Base-by-base conservation (phyloP, 768 basidiomycete species). In the Brasilioporus rufonigricans region DNA sequence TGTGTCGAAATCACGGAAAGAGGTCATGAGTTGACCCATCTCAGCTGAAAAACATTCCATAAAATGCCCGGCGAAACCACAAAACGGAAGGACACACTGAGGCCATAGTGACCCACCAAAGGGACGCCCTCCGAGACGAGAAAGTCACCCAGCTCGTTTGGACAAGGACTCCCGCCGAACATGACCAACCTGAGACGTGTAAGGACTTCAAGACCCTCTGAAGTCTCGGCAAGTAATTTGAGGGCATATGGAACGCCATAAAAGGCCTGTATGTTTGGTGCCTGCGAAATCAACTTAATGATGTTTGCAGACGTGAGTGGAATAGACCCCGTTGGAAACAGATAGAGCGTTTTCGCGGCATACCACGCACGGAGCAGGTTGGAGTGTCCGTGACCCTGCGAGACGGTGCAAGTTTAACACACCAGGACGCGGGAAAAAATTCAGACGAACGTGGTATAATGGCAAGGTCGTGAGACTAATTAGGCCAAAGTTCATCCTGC, bases 111-210 rank as follows among this genome's bases (percentile, higher is more conserved):
- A 11, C 78, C 74, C 13, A 79, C 71, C 12, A 84, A 68, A 23
- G 75, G 77, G 4, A 84, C 76, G 1, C 82, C 83, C 29, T 74
- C 69, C 0, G 70, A 71, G 4, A 76, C 75, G 14, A 83, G 72
- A 36, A 76, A 70, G 51, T 81, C 76, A 1, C 83, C 82, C 1
- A 84, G 66, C 43, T 82, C 80, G 39, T 80, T 74, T 44, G 83
- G 80, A 41, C 82, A 73, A 5, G 83, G 70, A 13, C 78, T 77
- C 1, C 83, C 83, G 26, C 77, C 80, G 56, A 75, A 82, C 23
- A 71, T 73, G 27, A 82, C 79, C n/a, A 78, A 60, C 41, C 81
- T 75, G 60, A 83, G 79, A 14, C 64, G 61, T 19, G 63, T 68
- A 6, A 84, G 71, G 13, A 71, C 64, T 4, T 68, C 54, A 10